Evolutionary conservation across 495 filamentous ascomycete species (phyloP).

Genomic region (Pseudevernia furfuracea): DNA sequence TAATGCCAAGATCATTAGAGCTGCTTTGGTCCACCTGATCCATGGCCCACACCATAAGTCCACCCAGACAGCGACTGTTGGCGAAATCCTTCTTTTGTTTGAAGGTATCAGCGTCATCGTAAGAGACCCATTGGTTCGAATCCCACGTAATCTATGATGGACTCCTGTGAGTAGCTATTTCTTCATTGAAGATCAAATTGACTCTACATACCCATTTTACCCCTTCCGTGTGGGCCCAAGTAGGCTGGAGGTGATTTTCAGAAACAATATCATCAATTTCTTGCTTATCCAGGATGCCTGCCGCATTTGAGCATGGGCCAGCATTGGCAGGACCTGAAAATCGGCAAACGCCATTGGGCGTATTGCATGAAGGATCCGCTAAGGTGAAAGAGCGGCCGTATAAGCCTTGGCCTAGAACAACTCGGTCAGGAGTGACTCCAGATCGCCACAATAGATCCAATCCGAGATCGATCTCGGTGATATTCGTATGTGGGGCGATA

Average conservation of each 20-base stretch:
- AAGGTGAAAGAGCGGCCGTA: neutral
- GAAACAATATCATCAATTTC: neutral
- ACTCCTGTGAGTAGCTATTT: too few relatives aligned
- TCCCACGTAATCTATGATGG: neutral
- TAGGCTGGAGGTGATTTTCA: neutral
- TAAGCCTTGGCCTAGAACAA: neutral
- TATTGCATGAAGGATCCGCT: neutral
- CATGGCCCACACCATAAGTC: conserved; percentile 14
- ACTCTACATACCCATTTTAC: too few relatives aligned
- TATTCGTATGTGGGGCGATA: neutral
- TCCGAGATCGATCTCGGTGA: neutral
- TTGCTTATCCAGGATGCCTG: neutral
- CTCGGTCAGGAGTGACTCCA: neutral
- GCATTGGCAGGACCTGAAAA: neutral
- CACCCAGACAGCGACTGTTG: neutral
- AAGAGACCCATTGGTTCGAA: neutral
- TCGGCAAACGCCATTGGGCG: neutral
- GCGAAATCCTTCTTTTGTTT: neutral
- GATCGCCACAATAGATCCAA: neutral
- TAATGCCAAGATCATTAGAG: conserved; percentile 16
- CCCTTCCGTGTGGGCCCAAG: neutral
- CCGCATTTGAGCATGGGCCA: neutral
- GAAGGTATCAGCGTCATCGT: neutral
- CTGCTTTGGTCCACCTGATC: conserved; percentile 25
- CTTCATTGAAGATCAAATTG: too few relatives aligned